Evolutionary conservation across 768 basidiomycete species (phyloP).

Genomic region (Mycena crocata): DNA sequence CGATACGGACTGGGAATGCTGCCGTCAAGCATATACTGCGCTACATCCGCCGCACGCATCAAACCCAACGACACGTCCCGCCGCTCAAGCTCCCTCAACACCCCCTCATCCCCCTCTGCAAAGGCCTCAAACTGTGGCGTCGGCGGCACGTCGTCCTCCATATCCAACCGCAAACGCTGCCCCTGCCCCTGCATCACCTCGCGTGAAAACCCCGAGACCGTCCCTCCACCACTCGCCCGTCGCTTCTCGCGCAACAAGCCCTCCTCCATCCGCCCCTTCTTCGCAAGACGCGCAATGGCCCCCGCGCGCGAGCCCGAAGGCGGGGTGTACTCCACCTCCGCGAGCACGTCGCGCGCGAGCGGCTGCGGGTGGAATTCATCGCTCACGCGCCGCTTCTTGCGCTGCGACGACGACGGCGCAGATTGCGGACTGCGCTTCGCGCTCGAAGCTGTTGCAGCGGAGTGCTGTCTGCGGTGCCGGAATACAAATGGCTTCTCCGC

Average conservation of each 20-base stretch:
- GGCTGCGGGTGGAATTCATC: slow-evolving; percentile 25
- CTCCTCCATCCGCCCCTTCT: slow-evolving; percentile 49
- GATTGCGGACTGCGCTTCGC: background rate
- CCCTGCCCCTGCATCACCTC: slow-evolving; percentile 19
- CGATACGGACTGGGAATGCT: slow-evolving; percentile 14
- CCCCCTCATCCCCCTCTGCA: slow-evolving; percentile 32
- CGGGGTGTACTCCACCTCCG: slow-evolving; percentile 28
- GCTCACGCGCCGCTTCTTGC: slow-evolving; percentile 17
- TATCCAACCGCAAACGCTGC: slow-evolving; percentile 25
- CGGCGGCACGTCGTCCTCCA: slow-evolving; percentile 25
- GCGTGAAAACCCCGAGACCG: slow-evolving; percentile 4
- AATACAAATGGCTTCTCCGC: slow-evolving; percentile 43
- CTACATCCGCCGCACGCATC: slow-evolving; percentile 10
- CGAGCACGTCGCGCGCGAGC: slow-evolving; percentile 21
- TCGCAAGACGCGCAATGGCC: background rate
- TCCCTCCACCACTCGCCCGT: slow-evolving; percentile 44
- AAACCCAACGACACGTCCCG: slow-evolving; percentile 15
- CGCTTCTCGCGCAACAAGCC: slow-evolving; percentile 48
- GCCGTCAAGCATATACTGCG: slow-evolving; percentile 11
- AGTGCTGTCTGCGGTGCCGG: background rate
- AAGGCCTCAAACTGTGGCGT: slow-evolving; percentile 32
- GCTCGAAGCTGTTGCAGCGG: slow-evolving; percentile 4
- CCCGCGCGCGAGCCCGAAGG: slow-evolving; percentile 29
- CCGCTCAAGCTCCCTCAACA: slow-evolving; percentile 42
- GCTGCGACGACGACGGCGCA: slow-evolving; percentile 18